Conservation (phyloP, 139 green algal genomes). For the Chlamydomonas sp. region DNA sequence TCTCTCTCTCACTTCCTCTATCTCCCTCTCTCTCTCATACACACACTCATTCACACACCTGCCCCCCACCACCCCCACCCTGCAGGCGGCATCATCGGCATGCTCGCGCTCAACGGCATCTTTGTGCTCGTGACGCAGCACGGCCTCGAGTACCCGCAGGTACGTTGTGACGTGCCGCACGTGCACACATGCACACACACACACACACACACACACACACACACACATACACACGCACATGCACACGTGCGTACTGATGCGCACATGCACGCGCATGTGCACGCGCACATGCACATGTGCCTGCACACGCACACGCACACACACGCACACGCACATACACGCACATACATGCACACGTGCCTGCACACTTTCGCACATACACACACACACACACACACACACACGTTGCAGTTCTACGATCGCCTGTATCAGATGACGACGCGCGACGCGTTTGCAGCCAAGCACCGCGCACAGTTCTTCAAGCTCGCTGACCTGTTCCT, state of each 20-base stretch:
- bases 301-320: background rate
- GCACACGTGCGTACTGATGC: no score
- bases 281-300: no score
- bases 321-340: background rate
- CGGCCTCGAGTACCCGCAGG: slow-evolving; percentile 1
- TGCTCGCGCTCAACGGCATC: slow-evolving; percentile 88
- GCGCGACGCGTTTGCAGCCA: slow-evolving; percentile 27
- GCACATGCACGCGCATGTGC: no score
- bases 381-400: slow-evolving; percentile 49
- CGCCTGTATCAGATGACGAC: slow-evolving; percentile 73
- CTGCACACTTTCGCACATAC: background rate
- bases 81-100: slow-evolving; percentile 66
- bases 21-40: no score
- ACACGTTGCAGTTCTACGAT: slow-evolving; percentile 73
- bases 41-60: no score
- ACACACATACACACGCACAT: background rate
- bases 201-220: background rate
- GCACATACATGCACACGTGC: background rate
- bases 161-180: background rate
- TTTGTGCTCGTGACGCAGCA: slow-evolving; percentile 73
- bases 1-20: no score
- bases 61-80: background rate
- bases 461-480: slow-evolving; percentile 64
- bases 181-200: no score
- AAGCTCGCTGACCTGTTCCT: slow-evolving; percentile 87